phyloP scores from a whole-genome alignment of 164 flowering plant genomes.

The Stephania yunnanensis region DNA sequence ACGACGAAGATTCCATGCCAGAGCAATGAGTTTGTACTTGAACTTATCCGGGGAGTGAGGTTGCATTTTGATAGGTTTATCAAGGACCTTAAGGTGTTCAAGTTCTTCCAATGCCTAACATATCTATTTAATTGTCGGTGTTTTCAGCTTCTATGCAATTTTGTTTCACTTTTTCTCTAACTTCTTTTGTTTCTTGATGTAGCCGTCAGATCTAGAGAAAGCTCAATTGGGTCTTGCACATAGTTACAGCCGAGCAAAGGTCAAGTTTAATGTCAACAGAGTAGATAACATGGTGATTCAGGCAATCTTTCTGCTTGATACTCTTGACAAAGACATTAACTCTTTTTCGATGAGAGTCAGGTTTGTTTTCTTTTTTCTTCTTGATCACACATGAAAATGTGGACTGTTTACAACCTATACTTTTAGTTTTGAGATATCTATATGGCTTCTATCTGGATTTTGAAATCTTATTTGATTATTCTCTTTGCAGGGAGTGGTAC shows the following conservation, averaged over 20 bases:
- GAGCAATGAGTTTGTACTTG: constrained; percentile 75
- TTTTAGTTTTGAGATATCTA: background rate
- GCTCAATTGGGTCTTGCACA: constrained; percentile 95
- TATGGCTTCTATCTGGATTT: background rate
- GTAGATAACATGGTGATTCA: constrained; percentile 98
- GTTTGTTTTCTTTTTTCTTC: constrained; percentile 27
- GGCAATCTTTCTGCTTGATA: constrained; percentile 91
- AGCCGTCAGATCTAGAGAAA: constrained; percentile 88
- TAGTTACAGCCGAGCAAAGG: constrained; percentile 98
- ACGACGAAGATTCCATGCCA: constrained; percentile 85
- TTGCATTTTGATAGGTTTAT: constrained; percentile 80
- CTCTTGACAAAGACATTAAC: constrained; percentile 93
- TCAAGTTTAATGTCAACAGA: constrained; percentile 94
- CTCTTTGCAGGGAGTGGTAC: constrained; percentile 79
- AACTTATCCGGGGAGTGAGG: constrained; percentile 84
- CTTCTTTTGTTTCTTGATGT: background rate
- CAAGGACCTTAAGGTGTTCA: constrained; percentile 75
- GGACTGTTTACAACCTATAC: background rate
- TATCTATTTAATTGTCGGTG: background rate
- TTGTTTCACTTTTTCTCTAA: background rate
- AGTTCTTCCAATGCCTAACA: background rate
- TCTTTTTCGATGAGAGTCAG: constrained; percentile 98
- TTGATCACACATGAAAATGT: background rate
- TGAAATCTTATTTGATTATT: background rate
- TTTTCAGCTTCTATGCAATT: background rate